These are phyloP conservation scores for Lasiosphaeriaceae sp. DNA, from an alignment of 495 filamentous ascomycete species.

Conservation along the genomic window DNA sequence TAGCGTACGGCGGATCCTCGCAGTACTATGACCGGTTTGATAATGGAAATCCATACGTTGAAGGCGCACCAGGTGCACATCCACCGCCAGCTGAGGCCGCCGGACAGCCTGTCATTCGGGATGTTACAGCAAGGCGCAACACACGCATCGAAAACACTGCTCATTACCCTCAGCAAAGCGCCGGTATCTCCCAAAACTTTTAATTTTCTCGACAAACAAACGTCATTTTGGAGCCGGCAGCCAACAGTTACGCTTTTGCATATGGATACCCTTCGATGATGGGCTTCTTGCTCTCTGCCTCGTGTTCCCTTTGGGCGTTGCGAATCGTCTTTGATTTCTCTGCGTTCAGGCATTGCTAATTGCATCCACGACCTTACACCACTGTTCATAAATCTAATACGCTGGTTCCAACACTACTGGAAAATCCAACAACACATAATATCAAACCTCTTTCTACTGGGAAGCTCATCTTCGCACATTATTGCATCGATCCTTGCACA, in stretches of 20 bases:
- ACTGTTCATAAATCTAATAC: neutral
- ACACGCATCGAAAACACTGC: constrained; percentile 88
- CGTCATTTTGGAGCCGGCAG: neutral
- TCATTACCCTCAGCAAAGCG: constrained; percentile 85
- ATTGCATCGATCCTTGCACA: neutral
- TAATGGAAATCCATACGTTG: constrained; percentile 44
- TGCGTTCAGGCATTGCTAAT: neutral
- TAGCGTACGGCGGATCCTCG: constrained; percentile 40
- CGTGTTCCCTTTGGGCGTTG: neutral
- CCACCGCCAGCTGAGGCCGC: constrained; percentile 33
- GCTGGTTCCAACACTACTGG: neutral
- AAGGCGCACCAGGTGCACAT: constrained; percentile 22
- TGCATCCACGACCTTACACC: neutral
- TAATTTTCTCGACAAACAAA: constrained; percentile 34
- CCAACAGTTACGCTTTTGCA: neutral
- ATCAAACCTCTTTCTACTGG: neutral
- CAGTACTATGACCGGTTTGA: constrained; percentile 52
- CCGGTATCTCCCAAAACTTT: constrained; percentile 98
- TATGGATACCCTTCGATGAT: neutral
- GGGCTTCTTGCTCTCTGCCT: neutral
- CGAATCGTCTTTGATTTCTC: neutral
- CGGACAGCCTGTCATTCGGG: constrained; percentile 81
- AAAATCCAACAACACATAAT: neutral
- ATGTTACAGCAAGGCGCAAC: constrained; percentile 85
- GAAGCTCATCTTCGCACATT: neutral